Base-by-base conservation (phyloP, 805 yeast genomes). In the Monosporozyma servazzii region DNA sequence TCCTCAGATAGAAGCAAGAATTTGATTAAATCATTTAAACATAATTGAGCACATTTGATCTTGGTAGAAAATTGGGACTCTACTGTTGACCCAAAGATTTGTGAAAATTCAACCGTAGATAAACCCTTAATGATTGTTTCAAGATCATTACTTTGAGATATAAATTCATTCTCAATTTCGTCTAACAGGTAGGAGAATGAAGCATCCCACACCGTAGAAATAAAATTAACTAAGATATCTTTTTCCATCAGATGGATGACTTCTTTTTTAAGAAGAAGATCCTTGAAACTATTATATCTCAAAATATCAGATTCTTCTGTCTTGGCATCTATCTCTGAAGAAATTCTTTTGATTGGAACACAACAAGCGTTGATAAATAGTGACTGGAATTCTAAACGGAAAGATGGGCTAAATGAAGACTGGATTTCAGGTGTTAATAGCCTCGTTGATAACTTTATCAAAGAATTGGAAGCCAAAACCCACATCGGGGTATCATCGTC, bases 31-130 rank as follows among this genome's bases (percentile, higher is more conserved):
- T 83, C 78, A 23, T 65, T 60, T 40, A 90, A 67, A 60, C 95
- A 85, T 23, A 67, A 61, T 45, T 76, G 66, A 15, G 89, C 75
- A 37, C 85, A 73, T 5, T 63, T 54, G 11, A 70, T 68, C 52
- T 84, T 78, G 1, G 76, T 65, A 21, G 74, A 64, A 10, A 71
- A 59, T 1, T 57, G 58, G 0, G 82, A 64, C 2, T 77, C 75
- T 39, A 75, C 74, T 0, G 91, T 84, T 0, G 86, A 74, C 0
- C 93, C 93, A 58, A 75, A 79, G n/a, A 76, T 70, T 8, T 74
- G 73, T 9, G 74, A 75, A 51, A 77, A 74, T 13, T 75, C 67
- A 52, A 76, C 76, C 1, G 61, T 51, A 2, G 74, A 63, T 3
- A 82, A 58, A 10, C 59, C 62, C 10, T 62, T 54, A 2, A 78